Base-by-base conservation (phyloP, 768 basidiomycete genomes). In the Suillus fuscotomentosus region DNA sequence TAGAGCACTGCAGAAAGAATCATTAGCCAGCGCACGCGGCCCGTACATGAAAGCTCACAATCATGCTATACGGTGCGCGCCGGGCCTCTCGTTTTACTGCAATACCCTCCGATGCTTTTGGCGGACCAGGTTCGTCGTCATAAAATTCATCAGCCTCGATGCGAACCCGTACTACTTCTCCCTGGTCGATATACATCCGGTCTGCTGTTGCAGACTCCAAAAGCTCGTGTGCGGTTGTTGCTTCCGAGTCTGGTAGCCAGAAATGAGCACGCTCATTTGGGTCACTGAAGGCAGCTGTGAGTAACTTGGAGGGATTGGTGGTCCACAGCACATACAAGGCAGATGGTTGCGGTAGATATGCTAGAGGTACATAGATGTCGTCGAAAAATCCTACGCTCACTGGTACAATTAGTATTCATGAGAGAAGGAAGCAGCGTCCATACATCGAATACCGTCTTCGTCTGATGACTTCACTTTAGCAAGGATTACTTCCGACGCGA, bases 341-440 rank as follows among this genome's bases (percentile, higher is more conserved):
- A 45, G 84, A 86, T 34, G 94, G 90, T 70, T 90, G 86, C 2
- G 96, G 95, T 6, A 98, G 86, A 64, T 93, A 89, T 3, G 84
- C 79, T 0, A 84, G 77, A 0, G 95, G 93, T 54, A 98, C 84
- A 72, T 94, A 92, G 27, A 98, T 89, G 70, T 98, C 95, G 76
- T 95, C 93, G 71, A 99, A 99, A 81, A 99, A 98, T 22, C 90
- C 91, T 20, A 97, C 75, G 24, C 90, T 86, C 34, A 97, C 95
- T 97, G 69, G 17, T 41, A 62, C 11, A 38, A 51, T 63, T 22
- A 60, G 63, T 27, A 22, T 42, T 31, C 13, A 68, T 64, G 22
- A 34, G 39, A 56, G 15, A 7, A 22, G 8, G 36, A 22, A 54
- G 2, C 43, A 14, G 60, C 34, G 36, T 17, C 80, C 92, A 50